phyloP scores from a whole-genome alignment of 805 yeast species.

The Ogataea thermomethanolica region DNA sequence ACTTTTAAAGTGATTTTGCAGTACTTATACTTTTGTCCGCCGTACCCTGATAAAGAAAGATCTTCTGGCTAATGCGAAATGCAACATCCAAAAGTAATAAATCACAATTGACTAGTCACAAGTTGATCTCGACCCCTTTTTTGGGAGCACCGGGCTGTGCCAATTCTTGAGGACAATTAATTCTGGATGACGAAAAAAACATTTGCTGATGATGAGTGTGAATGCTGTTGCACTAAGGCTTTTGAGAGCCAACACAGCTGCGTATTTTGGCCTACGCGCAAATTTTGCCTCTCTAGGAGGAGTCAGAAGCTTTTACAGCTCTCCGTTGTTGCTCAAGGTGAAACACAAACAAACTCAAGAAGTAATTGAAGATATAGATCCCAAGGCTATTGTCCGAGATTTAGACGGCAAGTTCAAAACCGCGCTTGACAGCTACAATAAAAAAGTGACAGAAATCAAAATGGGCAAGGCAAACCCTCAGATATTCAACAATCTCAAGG shows the following conservation, averaged over 20 bases:
- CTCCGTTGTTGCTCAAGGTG: slow-evolving; percentile 5
- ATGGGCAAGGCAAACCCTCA: slow-evolving; percentile 67
- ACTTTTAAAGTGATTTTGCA: neutral
- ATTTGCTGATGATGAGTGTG: neutral
- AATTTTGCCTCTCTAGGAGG: too few relatives aligned
- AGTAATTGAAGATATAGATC: slow-evolving; percentile 19
- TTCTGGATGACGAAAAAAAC: too few relatives aligned
- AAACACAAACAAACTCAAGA: slow-evolving; percentile 13
- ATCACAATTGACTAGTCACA: neutral
- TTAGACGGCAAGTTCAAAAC: slow-evolving; percentile 43
- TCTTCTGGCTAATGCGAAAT: slow-evolving; percentile 1
- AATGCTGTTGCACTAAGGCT: neutral
- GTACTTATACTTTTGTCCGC: neutral
- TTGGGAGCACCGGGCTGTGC: slow-evolving; percentile 6
- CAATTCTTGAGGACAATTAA: neutral
- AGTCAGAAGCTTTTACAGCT: neutral
- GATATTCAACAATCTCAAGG: slow-evolving; percentile 56
- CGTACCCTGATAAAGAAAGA: neutral
- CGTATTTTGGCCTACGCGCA: too few relatives aligned
- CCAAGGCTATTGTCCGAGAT: slow-evolving; percentile 34
- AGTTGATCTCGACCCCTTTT: neutral
- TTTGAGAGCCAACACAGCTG: too few relatives aligned
- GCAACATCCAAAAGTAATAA: slow-evolving; percentile 3
- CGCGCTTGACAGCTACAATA: slow-evolving; percentile 50
- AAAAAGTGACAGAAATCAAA: slow-evolving; percentile 57